A percentile compares a stretch with the other conserved stretches of the same genome.
phyloP scores from a whole-genome alignment of 495 filamentous ascomycete species.

The Penicillium samsonianum region DNA sequence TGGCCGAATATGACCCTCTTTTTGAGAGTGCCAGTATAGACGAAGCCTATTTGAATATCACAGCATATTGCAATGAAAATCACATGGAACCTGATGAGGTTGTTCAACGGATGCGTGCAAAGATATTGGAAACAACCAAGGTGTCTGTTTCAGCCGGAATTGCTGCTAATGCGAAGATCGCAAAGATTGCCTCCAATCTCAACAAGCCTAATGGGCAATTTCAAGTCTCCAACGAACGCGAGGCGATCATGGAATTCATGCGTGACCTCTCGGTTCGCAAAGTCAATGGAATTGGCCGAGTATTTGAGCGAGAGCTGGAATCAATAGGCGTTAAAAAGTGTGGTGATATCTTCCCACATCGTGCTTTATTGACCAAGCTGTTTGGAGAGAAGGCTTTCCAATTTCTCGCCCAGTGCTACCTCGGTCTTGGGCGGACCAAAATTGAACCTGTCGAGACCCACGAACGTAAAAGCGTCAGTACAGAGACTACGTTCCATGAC shows the following conservation, averaged over 20 bases:
- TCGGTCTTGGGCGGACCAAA: conserved; percentile 85
- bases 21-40: conserved; percentile 94
- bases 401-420: conserved; percentile 80
- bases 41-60: conserved; percentile 96
- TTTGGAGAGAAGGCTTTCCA: conserved; percentile 91
- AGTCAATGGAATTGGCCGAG: conserved; percentile 90
- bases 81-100: conserved; percentile 67
- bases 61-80: conserved; percentile 75
- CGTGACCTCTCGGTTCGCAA: conserved; percentile 77
- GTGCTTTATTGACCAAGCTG: conserved; percentile 68
- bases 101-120: conserved; percentile 71
- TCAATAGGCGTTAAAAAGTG: conserved; percentile 87
- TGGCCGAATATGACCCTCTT: conserved; percentile 82
- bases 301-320: conserved; percentile 89
- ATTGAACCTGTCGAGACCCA: conserved; percentile 87
- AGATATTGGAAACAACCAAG: conserved; percentile 74
- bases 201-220: conserved; percentile 98
- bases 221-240: conserved; percentile 65
- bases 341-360: conserved; percentile 79
- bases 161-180: conserved; percentile 86
- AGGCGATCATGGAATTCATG: conserved; percentile 83
- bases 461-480: conserved; percentile 91
- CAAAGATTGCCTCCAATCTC: conserved; percentile 90
- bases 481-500: conserved; percentile 89
- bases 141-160: conserved; percentile 95